Evolutionary conservation across 345 rosid genomes (phyloP).

Genomic region (Firmiana major): DNA sequence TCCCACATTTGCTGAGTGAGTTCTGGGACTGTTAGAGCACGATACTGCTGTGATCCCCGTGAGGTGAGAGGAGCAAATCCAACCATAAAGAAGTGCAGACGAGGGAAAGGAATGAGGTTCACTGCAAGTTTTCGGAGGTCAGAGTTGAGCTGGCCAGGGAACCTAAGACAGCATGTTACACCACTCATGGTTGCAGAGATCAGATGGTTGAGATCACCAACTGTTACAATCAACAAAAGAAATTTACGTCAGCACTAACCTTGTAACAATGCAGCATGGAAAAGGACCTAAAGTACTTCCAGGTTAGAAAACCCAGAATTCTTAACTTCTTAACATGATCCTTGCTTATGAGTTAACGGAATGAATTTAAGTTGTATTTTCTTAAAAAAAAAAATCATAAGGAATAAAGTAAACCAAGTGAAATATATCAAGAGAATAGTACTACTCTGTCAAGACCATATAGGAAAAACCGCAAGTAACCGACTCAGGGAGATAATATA

Average conservation of each 20-base stretch:
- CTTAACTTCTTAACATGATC: not conserved
- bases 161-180: not conserved
- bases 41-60: not conserved
- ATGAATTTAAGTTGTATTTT: not conserved
- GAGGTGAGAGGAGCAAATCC: conserved; percentile 2
- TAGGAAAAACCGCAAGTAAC: not conserved
- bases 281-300: not conserved
- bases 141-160: conserved; percentile 6
- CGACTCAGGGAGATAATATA: not conserved
- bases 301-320: not conserved
- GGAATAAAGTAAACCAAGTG: not conserved
- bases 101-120: not conserved
- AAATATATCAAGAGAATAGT: not conserved
- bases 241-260: not conserved
- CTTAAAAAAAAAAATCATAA: not conserved
- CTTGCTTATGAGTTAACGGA: not conserved
- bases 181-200: conserved; percentile 42
- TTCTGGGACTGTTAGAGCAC: not conserved
- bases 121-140: conserved; percentile 35
- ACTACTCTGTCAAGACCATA: not conserved
- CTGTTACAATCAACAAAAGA: conserved; percentile 12
- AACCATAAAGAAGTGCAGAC: not conserved
- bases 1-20: conserved; percentile 36
- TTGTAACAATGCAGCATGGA: not conserved
- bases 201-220: conserved; percentile 44